A percentile compares a stretch with the other conserved stretches of the same genome.
phyloP scores from a whole-genome alignment of 768 basidiomycete genomes.

The Mycena rebaudengoi region DNA sequence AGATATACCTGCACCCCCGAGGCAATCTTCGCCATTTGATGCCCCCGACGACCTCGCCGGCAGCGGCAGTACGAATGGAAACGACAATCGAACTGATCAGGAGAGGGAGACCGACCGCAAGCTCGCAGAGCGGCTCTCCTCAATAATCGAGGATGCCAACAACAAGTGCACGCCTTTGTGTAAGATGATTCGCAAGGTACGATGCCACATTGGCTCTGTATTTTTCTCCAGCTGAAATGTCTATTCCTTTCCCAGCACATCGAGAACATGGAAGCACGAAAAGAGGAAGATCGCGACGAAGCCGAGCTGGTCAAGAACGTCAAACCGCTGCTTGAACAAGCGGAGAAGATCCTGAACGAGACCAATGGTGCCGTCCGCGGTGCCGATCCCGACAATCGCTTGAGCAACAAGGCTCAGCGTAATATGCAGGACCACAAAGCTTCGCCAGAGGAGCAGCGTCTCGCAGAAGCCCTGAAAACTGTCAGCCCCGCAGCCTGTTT shows the following conservation, averaged over 20 bases:
- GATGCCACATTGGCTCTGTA: too few species aligned
- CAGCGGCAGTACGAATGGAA: too few species aligned
- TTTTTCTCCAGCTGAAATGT: too few species aligned
- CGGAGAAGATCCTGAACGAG: conserved; percentile 48
- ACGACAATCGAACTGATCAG: conserved; percentile 33
- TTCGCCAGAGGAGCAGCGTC: conserved; percentile 46
- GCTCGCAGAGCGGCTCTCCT: conserved; percentile 45
- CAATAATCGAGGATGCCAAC: conserved; percentile 46
- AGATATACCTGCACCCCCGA: background rate
- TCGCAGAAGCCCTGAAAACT: conserved; percentile 47
- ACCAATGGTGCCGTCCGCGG: conserved; percentile 46
- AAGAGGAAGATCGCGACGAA: conserved; percentile 47
- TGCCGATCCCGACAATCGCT: conserved; percentile 46
- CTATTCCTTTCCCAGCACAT: conserved; percentile 46
- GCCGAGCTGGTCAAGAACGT: conserved; percentile 44
- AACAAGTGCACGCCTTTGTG: conserved; percentile 37
- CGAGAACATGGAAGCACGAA: conserved; percentile 42
- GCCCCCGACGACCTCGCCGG: background rate
- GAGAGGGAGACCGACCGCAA: conserved; percentile 34
- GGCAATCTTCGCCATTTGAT: too few species aligned
- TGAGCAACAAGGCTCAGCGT: conserved; percentile 44
- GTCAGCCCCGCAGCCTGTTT: conserved; percentile 26
- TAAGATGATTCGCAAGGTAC: conserved; percentile 47
- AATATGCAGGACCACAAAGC: conserved; percentile 47
- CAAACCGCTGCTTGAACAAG: conserved; percentile 46